Conservation (phyloP, 2,329 filamentous ascomycete genomes). For the Trichoderma pleuroti region DNA sequence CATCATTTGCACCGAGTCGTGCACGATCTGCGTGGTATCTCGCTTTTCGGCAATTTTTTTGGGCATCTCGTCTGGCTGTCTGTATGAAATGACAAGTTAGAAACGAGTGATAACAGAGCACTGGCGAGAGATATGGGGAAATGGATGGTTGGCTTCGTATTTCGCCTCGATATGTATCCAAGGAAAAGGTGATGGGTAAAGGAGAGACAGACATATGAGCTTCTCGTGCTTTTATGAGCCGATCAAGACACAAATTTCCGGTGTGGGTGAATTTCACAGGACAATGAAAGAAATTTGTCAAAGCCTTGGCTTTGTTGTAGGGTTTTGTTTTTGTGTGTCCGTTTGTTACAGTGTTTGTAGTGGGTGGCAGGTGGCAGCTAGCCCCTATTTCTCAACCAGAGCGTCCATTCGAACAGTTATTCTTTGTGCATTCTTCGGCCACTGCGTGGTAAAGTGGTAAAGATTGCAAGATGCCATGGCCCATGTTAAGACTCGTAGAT, state of each 20-base stretch:
- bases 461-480: neutral
- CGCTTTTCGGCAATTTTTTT: neutral
- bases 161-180: neutral
- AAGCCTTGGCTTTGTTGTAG: neutral
- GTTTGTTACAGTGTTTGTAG: neutral
- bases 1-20: neutral
- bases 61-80: neutral
- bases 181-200: neutral
- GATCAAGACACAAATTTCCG: neutral
- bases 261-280: neutral
- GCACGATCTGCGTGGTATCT: neutral
- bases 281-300: neutral
- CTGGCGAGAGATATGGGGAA: neutral
- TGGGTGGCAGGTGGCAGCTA: neutral
- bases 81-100: neutral
- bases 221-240: neutral
- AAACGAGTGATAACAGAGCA: neutral
- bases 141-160: neutral
- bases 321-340: neutral
- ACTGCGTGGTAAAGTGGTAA: neutral
- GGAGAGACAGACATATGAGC: neutral
- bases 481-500: neutral
- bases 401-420: neutral
- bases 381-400: neutral
- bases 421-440: neutral